A percentile compares a stretch with the other conserved stretches of the same genome.
phyloP scores from a whole-genome alignment of 2,329 filamentous ascomycete genomes.

The Sphaerostilbella broomeana region DNA sequence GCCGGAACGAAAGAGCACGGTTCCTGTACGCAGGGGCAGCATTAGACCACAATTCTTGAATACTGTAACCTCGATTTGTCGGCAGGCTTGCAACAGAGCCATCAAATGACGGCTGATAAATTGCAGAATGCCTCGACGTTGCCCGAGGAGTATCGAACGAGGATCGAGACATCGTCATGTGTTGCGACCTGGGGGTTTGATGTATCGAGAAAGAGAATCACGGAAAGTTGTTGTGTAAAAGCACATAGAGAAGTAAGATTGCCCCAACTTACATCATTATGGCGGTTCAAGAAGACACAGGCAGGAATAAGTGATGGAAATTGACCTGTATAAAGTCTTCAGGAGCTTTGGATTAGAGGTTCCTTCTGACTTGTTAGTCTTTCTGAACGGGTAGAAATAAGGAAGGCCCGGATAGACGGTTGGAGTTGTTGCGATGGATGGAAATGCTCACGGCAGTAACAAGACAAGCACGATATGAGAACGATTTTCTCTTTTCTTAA shows the following conservation, averaged over 20 bases:
- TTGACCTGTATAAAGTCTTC: constrained; percentile 1
- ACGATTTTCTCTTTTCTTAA: no score
- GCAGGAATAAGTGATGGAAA: no score
- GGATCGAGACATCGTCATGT: constrained; percentile 9
- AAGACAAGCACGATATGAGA: no score
- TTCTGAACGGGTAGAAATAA: no score
- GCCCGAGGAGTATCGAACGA: constrained; percentile 1
- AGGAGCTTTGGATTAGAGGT: background rate
- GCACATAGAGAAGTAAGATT: background rate
- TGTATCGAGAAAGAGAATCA: no score
- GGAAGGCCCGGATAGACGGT: no score
- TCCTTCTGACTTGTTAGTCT: constrained; percentile 3
- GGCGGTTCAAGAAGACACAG: no score
- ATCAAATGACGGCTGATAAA: constrained; percentile 30
- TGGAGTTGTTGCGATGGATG: no score
- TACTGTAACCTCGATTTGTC: constrained; percentile 10
- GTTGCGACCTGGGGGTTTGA: no score
- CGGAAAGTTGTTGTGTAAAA: no score
- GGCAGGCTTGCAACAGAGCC: constrained; percentile 18
- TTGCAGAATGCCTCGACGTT: constrained; percentile 12
- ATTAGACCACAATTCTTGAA: constrained; percentile 22
- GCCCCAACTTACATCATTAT: constrained; percentile 14
- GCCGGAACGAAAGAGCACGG: constrained; percentile 66
- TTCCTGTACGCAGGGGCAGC: constrained; percentile 46
- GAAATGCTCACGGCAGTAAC: no score